These are phyloP conservation scores for Cardiospermum halicacabum DNA, from an alignment of 345 rosid genomes.

Conservation along the genomic window DNA sequence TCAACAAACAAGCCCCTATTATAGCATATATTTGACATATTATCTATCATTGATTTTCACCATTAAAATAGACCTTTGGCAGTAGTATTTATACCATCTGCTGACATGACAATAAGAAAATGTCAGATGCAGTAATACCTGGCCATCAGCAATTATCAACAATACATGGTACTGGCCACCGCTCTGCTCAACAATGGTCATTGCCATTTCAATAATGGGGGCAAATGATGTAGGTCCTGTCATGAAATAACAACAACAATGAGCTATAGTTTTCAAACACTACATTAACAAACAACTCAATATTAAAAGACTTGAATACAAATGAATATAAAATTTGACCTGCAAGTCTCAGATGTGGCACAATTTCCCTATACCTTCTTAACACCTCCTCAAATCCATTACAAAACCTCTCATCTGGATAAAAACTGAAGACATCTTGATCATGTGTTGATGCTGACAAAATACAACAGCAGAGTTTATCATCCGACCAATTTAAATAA, in stretches of 20 bases:
- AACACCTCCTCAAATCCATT: constrained; percentile 96
- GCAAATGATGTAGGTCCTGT: constrained; percentile 99
- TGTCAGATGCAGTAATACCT: constrained; percentile 41
- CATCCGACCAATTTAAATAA: constrained; percentile 1
- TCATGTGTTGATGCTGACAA: constrained; percentile 90
- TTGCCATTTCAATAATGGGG: constrained; percentile 88
- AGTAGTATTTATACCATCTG: not conserved
- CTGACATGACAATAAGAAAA: not conserved
- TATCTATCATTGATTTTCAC: not conserved
- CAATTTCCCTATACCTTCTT: constrained; percentile 65
- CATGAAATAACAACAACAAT: constrained; percentile 7
- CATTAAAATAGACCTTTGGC: not conserved
- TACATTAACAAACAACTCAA: constrained; percentile 6
- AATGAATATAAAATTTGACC: constrained; percentile 35
- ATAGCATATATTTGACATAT: not conserved
- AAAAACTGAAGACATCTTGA: constrained; percentile 87
- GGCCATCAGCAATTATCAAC: constrained; percentile 95
- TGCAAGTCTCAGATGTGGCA: constrained; percentile 79
- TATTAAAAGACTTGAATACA: constrained; percentile 2
- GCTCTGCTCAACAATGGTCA: constrained; percentile 84
- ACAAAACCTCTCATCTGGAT: constrained; percentile 57
- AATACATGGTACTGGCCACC: constrained; percentile 94
- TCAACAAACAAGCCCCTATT: not conserved
- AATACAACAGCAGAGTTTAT: constrained; percentile 12
- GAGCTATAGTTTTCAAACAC: constrained; percentile 2